Evolutionary conservation across 2,329 filamentous ascomycete genomes (phyloP), one percentile per base, ranked within the genome.

Genomic region (Leptodontidium sp.): DNA sequence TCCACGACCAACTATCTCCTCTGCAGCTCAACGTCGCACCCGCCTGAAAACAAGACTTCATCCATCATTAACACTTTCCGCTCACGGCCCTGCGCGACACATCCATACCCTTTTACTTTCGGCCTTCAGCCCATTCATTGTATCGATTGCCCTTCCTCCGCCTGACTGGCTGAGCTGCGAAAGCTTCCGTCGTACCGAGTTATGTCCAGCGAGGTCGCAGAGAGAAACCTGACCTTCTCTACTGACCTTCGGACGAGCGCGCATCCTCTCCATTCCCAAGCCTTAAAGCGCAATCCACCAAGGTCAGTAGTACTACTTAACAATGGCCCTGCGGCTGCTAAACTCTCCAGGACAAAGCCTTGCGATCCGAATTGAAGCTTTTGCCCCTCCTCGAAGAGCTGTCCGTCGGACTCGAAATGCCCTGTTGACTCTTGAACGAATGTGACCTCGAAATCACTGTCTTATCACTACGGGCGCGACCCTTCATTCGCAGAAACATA

Each of bases 321-420:
- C 24, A 26, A 32, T 32, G 43, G 11, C 40, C 12, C 17, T 24
- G 32, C 11, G 24, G 21, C 24, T 45, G 29, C 52, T 61, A 9
- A 52, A n/a, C 12, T 21, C 17, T 14, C 15, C 14, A 50, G 32
- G 21, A 59, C 70, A 66, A 65, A 61, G 43, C 49, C 61, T 70
- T 69, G 71, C 70, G 70, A 73, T 67, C 24, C 69, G 53, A 66
- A 64, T 65, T 71, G 64, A 68, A 73, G 32, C 61, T 57, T 32
- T 55, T 64, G 26, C 68, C 69, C 64, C 70, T 63, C 69, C 58
- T 40, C 52, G n/a, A 59, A 63, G n/a, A 45, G 15, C 32, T 17
- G 40, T 57, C 35, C 50, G 35, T 52, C 69, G 62, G 66, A 73
- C 73, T 73, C 70, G 75, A 74, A 52, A 76, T 76, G 75, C 67